Conservation (phyloP, 306 rosid species). For the Mimosa pudica region DNA sequence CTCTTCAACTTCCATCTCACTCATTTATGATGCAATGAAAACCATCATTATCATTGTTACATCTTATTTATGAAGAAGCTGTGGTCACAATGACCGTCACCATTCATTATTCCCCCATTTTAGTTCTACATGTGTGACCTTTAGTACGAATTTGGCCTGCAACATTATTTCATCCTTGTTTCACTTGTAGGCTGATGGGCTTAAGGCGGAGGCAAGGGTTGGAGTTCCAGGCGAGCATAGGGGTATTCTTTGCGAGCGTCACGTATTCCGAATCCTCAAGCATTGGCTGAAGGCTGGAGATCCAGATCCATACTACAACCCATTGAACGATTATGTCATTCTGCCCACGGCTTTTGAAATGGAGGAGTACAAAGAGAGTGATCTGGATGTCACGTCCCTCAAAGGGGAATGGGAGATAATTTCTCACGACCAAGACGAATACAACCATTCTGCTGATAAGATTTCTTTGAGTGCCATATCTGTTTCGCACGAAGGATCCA, state of each 20-base stretch:
- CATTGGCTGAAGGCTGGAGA: slow-evolving; percentile 94
- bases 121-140: not conserved
- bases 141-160: not conserved
- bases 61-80: not conserved
- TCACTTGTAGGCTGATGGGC: slow-evolving; percentile 83
- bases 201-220: slow-evolving; percentile 85
- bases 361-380: slow-evolving; percentile 60
- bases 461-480: slow-evolving; percentile 56
- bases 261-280: slow-evolving; percentile 80
- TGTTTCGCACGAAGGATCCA: slow-evolving; percentile 50
- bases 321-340: slow-evolving; percentile 90
- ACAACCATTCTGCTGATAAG: slow-evolving; percentile 32
- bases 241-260: slow-evolving; percentile 83
- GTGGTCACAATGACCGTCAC: not conserved
- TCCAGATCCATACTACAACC: slow-evolving; percentile 89
- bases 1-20: not conserved
- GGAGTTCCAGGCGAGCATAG: slow-evolving; percentile 92
- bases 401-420: slow-evolving; percentile 98
- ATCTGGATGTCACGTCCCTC: slow-evolving; percentile 69
- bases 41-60: not conserved
- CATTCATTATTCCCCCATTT: slow-evolving; percentile 8
- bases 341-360: slow-evolving; percentile 80
- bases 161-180: not conserved
- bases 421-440: slow-evolving; percentile 47
- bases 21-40: not conserved